Evolutionary conservation across 306 rosid genomes (phyloP).

Genomic region (Cucumis cinereus): DNA sequence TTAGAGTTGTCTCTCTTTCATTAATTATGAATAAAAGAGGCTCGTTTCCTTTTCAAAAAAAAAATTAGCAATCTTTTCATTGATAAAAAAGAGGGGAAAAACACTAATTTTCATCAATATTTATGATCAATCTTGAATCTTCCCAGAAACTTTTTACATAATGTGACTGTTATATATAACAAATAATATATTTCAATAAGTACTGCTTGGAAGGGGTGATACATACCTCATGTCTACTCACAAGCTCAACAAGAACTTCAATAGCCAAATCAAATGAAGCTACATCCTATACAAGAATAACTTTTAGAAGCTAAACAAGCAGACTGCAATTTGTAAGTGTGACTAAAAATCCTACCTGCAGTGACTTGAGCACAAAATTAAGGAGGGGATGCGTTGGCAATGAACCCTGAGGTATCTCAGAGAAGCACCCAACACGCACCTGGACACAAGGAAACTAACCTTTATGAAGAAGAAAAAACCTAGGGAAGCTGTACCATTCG

Average conservation of each 20-base stretch:
- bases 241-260: conserved; percentile 91
- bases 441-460: conserved; percentile 23
- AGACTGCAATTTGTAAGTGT: background rate
- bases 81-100: too few relatives aligned
- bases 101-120: too few relatives aligned
- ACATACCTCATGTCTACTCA: conserved; percentile 85
- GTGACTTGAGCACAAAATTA: conserved; percentile 64
- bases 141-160: too few relatives aligned
- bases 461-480: background rate
- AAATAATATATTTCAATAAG: background rate
- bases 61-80: too few relatives aligned
- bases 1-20: too few relatives aligned
- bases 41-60: too few relatives aligned
- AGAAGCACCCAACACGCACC: conserved; percentile 95
- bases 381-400: conserved; percentile 80
- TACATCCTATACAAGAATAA: conserved; percentile 41
- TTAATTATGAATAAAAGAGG: too few relatives aligned
- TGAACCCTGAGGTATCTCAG: conserved; percentile 69
- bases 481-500: conserved; percentile 1
- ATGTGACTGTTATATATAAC: too few relatives aligned
- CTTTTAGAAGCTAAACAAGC: conserved; percentile 2
- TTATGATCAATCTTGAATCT: too few relatives aligned
- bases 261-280: conserved; percentile 78
- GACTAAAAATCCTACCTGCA: conserved; percentile 42
- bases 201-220: conserved; percentile 9